A percentile compares a stretch with the other conserved stretches of the same genome.
phyloP scores from a whole-genome alignment of 495 filamentous ascomycete genomes.

The Clavariopsis aquatica region DNA sequence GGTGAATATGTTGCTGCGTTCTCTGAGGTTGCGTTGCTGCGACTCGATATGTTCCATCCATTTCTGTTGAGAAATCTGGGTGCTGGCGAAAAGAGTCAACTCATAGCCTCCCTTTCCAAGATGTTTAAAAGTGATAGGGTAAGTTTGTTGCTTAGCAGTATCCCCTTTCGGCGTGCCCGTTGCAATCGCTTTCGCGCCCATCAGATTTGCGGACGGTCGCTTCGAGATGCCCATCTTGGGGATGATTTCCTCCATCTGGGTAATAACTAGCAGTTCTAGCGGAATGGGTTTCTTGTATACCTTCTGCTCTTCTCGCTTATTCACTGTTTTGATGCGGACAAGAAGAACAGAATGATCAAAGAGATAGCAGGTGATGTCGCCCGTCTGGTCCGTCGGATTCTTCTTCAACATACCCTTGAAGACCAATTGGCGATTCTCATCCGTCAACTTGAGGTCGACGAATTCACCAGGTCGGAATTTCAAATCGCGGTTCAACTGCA shows the following conservation, averaged over 20 bases:
- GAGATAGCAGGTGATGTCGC: conserved; percentile 88
- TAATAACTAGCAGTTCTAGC: conserved; percentile 87
- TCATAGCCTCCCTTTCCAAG: conserved; percentile 97
- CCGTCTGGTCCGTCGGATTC: conserved; percentile 71
- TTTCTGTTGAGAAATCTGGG: conserved; percentile 78
- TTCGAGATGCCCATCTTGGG: conserved; percentile 79
- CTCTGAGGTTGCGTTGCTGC: conserved; percentile 80
- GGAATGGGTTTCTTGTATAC: conserved; percentile 96
- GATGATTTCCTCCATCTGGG: conserved; percentile 93
- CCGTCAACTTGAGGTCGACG: conserved; percentile 91
- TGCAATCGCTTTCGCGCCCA: conserved; percentile 58
- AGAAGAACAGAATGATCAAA: conserved; percentile 96
- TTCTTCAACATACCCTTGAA: conserved; percentile 94
- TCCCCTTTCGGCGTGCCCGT: conserved; percentile 46
- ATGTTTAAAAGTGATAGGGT: conserved; percentile 97
- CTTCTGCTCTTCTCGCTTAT: conserved; percentile 90
- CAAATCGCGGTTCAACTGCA: conserved; percentile 83
- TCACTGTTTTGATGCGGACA: conserved; percentile 79
- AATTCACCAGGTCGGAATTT: conserved; percentile 84
- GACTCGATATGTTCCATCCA: conserved; percentile 95
- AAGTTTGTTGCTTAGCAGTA: conserved; percentile 65
- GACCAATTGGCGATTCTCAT: conserved; percentile 88
- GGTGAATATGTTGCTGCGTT: conserved; percentile 90
- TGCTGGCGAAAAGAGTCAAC: conserved; percentile 81
- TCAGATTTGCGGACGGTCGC: conserved; percentile 82